Conservation (phyloP, 1,284 basidiomycete species). For the Leccinum fallax region DNA sequence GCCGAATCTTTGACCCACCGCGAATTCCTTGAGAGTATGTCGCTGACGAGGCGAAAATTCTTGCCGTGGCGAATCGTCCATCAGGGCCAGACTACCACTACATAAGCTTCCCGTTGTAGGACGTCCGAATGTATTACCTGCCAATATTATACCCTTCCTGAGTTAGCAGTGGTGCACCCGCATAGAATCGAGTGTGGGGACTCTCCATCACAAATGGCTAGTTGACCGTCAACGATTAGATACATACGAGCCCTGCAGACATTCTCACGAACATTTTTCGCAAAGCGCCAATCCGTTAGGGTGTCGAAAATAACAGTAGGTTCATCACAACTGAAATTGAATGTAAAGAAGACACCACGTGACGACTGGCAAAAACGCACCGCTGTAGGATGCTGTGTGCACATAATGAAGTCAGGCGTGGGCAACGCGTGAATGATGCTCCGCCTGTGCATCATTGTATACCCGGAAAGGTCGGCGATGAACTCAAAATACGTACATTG, state of each 20-base stretch:
- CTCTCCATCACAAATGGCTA: conserved; percentile 75
- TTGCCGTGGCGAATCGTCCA: conserved; percentile 81
- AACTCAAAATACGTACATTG: conserved; percentile 55
- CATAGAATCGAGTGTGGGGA: conserved; percentile 86
- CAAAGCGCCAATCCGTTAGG: conserved; percentile 85
- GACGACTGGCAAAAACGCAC: conserved; percentile 42
- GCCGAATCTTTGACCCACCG: conserved; percentile 43
- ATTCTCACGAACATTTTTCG: conserved; percentile 59
- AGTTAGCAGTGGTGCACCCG: conserved; percentile 87
- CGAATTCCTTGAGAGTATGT: conserved; percentile 94
- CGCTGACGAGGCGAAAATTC: conserved; percentile 90
- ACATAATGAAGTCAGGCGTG: conserved; percentile 75
- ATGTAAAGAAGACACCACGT: conserved; percentile 8
- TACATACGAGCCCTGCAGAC: neutral
- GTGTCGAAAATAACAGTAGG: conserved; percentile 87
- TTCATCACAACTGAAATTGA: conserved; percentile 69
- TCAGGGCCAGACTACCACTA: conserved; percentile 68
- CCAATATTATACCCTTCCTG: conserved; percentile 91
- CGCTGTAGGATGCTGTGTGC: conserved; percentile 83
- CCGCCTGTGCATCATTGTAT: conserved; percentile 51
- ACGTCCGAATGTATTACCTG: conserved; percentile 46
- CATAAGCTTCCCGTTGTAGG: conserved; percentile 9
- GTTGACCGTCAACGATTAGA: conserved; percentile 1
- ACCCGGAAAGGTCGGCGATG: neutral
- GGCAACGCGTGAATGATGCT: conserved; percentile 52